A percentile compares a stretch with the other conserved stretches of the same genome.
Conservation (phyloP, 139 green algal genomes). For the Auxenochlorella pyrenoidosa region DNA sequence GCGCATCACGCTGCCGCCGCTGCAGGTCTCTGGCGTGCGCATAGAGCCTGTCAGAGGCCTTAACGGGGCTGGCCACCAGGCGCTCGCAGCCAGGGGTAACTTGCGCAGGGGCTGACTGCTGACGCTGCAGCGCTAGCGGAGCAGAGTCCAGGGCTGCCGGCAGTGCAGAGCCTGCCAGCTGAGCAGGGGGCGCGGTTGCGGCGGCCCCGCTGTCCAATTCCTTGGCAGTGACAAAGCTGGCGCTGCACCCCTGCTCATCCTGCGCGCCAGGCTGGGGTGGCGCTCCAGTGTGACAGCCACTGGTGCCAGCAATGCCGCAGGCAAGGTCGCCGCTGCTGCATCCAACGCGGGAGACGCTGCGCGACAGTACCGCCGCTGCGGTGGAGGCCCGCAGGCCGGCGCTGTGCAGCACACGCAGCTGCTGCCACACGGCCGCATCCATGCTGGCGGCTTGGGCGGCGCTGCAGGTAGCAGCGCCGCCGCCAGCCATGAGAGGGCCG, state of each 20-base stretch:
- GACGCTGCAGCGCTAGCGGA: not conserved
- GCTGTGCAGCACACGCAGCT: not conserved
- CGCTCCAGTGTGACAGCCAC: not conserved
- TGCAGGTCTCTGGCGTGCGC: not conserved
- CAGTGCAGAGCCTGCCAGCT: not conserved
- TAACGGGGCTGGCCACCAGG: not conserved
- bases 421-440: not conserved
- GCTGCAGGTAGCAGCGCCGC: not conserved
- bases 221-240: not conserved
- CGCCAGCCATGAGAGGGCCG: not conserved
- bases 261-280: no score
- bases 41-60: not conserved
- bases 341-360: not conserved
- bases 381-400: not conserved
- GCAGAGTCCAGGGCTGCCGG: not conserved
- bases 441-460: not conserved
- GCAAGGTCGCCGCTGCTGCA: not conserved
- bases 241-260: no score
- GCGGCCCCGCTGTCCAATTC: no score
- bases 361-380: not conserved
- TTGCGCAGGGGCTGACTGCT: no score
- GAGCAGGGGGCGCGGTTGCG: not conserved
- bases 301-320: not conserved
- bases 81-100: not conserved
- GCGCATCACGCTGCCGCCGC: not conserved